Evolutionary conservation across 2,329 filamentous ascomycete genomes (phyloP), one percentile per base, ranked within the genome.

Genomic region (Cladobotryum mycophilum): DNA sequence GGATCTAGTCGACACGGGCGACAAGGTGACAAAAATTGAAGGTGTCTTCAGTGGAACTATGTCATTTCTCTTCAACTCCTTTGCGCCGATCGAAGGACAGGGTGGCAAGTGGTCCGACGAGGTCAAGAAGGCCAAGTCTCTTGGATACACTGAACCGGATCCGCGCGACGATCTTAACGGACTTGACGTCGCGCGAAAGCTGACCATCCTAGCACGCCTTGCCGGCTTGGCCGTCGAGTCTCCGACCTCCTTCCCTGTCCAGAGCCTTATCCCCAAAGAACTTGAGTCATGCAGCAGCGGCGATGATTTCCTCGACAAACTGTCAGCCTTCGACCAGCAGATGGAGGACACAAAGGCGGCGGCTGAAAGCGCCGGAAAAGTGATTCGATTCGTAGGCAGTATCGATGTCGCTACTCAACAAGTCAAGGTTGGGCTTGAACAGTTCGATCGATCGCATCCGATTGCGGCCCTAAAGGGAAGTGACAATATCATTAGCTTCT

Each of bases 401-500:
- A 88, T 97, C 55, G 90, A 99, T 65, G 84, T 96, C 41, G 78
- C 74, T n/a, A 80, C 78, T 55, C 86, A 89, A 67, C 75, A 84
- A 60, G 87, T 97, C 67, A 95, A 91, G 76, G 93, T 99, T 52
- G 92, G 93, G 2, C 72, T 99, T 57, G 86, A 96, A 77, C 88
- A 86, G 71, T 91, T 90, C 60, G 90, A 95, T 58, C 82, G 82
- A 60, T 88, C 86, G 54, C 89, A 95, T 65, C 88, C 93, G 12
- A 96, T 99, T 71, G 93, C 93, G 13, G 86, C 88, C 44, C 78
- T 99, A 52, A 95, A 96, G 79, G 93, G 93, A 35, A 97, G 91
- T 69, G 93, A 97, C 68, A 99, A 99, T 75, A 95, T 99, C 67
- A 96, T 99, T 66, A 95, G 86, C 76, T 96, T 99, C 76, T 95